phyloP scores from a whole-genome alignment of 768 basidiomycete species.

The Tephrocybe sp. region DNA sequence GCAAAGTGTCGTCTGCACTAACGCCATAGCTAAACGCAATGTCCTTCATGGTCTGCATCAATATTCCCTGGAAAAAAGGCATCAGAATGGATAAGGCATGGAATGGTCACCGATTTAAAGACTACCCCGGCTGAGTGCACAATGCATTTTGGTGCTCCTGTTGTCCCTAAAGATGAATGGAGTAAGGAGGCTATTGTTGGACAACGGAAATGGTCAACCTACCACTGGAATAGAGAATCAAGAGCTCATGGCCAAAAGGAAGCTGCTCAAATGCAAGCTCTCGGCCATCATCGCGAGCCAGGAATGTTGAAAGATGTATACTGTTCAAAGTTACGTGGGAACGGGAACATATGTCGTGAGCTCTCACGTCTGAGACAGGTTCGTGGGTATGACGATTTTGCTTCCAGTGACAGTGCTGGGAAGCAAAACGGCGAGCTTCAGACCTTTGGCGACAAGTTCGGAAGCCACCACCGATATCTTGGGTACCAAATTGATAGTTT shows the following conservation, averaged over 20 bases:
- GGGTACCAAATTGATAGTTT: constrained; percentile 48
- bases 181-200: not conserved
- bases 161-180: constrained; percentile 58
- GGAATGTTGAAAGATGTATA: constrained; percentile 45
- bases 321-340: constrained; percentile 24
- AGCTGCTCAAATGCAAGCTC: constrained; percentile 65
- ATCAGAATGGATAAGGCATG: not conserved
- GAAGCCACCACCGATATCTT: constrained; percentile 52
- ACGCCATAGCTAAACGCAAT: constrained; percentile 40
- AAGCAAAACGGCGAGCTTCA: constrained; percentile 52
- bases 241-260: constrained; percentile 75
- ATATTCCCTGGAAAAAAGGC: constrained; percentile 50
- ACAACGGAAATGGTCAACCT: not conserved
- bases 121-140: constrained; percentile 72
- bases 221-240: constrained; percentile 65
- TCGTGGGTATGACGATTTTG: constrained; percentile 22
- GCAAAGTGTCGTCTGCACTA: constrained; percentile 51
- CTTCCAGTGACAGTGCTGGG: constrained; percentile 55
- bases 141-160: constrained; percentile 82
- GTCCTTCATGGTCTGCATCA: constrained; percentile 70
- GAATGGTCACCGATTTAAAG: not conserved
- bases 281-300: constrained; percentile 44
- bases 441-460: constrained; percentile 45
- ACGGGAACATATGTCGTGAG: not conserved
- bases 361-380: constrained; percentile 32